Conservation (phyloP, 2,329 filamentous ascomycete genomes). For the Coniochaeta sp. region DNA sequence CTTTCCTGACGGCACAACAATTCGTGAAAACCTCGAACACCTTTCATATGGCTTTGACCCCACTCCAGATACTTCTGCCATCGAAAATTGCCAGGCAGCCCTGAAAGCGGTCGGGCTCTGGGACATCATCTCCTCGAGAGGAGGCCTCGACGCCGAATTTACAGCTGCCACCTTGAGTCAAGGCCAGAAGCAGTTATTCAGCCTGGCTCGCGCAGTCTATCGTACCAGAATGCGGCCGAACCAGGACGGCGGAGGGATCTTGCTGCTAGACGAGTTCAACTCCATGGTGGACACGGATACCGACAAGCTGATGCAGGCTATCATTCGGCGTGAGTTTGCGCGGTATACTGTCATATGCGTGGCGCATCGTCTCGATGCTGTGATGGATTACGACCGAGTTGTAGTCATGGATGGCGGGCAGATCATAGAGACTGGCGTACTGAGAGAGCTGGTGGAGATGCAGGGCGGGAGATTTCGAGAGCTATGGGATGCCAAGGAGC, state of each 20-base stretch:
- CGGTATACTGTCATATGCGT: background rate
- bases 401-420: background rate
- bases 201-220: background rate
- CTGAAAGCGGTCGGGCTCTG: constrained; percentile 23
- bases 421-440: background rate
- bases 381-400: background rate
- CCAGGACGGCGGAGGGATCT: background rate
- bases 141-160: constrained; percentile 26
- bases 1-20: constrained; percentile 30
- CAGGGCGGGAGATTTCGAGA: background rate
- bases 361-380: constrained; percentile 8
- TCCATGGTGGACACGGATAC: background rate
- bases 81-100: constrained; percentile 19
- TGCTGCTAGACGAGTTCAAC: background rate
- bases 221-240: background rate
- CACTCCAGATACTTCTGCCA: constrained; percentile 12
- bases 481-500: background rate
- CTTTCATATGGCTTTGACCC: constrained; percentile 14
- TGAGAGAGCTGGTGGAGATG: background rate
- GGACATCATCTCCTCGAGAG: constrained; percentile 18
- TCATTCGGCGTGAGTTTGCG: background rate
- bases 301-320: background rate
- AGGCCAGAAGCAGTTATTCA: constrained; percentile 38
- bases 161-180: constrained; percentile 38
- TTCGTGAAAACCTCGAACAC: constrained; percentile 30